phyloP scores from a whole-genome alignment of 192 early-diverging fungal species.

The Gaertneriomyces semiglobifer region DNA sequence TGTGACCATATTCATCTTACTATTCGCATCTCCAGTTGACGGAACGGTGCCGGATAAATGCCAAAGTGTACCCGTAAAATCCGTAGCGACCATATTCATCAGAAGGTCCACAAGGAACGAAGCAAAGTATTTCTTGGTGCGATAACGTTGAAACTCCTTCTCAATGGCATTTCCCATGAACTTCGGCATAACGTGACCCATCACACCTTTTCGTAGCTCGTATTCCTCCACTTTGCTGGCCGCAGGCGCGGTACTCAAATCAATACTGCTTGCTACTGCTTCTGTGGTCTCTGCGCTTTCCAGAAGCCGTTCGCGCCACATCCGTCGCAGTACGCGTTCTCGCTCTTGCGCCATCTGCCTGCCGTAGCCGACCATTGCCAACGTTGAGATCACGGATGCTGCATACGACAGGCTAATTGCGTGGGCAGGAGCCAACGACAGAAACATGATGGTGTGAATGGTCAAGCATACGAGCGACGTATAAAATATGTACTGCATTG shows the following conservation, averaged over 20 bases:
- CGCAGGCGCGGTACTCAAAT: not conserved
- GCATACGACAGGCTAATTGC: not conserved
- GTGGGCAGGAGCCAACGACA: conserved; percentile 3
- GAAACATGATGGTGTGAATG: not conserved
- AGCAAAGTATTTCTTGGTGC: not conserved
- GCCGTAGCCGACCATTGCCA: not conserved
- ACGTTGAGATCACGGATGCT: not conserved
- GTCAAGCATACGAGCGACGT: not conserved
- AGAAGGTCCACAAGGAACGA: not conserved
- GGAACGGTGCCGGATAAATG: no score
- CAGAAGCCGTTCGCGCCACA: conserved; percentile 1
- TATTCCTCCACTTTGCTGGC: not conserved
- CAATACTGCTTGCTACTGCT: not conserved
- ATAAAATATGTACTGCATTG: not conserved
- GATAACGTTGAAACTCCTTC: not conserved
- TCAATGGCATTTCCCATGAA: not conserved
- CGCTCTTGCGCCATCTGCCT: conserved; percentile 2
- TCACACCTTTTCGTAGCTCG: not conserved
- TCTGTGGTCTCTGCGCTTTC: not conserved
- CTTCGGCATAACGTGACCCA: not conserved
- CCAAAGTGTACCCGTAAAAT: not conserved
- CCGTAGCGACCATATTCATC: not conserved
- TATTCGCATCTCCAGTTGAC: no score
- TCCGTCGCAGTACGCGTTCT: not conserved
- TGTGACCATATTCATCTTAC: no score